Evolutionary conservation across 1,284 basidiomycete genomes (phyloP).

Genomic region (Laetiporus sulphureus): DNA sequence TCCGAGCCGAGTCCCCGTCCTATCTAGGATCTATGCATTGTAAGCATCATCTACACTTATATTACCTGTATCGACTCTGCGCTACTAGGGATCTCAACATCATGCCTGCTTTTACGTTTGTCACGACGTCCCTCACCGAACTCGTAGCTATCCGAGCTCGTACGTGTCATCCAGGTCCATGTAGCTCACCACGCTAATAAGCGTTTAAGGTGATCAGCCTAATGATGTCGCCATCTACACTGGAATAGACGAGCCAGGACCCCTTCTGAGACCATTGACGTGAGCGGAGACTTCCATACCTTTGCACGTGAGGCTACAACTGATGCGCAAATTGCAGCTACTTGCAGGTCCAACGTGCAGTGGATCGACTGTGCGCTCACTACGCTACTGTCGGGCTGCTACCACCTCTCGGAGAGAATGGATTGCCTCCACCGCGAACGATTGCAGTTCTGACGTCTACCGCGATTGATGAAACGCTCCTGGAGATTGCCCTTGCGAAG

Average conservation of each 20-base stretch:
- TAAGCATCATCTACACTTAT: too few relatives aligned
- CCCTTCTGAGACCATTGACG: conserved; percentile 8
- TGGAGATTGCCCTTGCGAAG: conserved; percentile 40
- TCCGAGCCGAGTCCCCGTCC: too few relatives aligned
- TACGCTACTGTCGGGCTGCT: conserved; percentile 5
- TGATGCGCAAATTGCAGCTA: conserved; percentile 3
- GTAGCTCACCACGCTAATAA: too few relatives aligned
- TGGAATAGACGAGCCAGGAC: conserved; percentile 9
- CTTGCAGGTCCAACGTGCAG: conserved; percentile 8
- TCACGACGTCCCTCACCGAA: conserved; percentile 9
- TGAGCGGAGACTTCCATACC: background rate
- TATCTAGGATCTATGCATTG: too few relatives aligned
- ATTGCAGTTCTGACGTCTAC: conserved; percentile 35
- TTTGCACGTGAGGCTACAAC: background rate
- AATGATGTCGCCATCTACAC: conserved; percentile 9
- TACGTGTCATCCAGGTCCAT: conserved; percentile 1
- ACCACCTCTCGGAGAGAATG: conserved; percentile 2
- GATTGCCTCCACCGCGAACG: conserved; percentile 15
- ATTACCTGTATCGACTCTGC: background rate
- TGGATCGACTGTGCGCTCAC: conserved; percentile 8
- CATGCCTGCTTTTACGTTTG: conserved; percentile 7
- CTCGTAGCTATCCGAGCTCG: conserved; percentile 11
- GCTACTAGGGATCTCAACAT: background rate
- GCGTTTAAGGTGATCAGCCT: conserved; percentile 9
- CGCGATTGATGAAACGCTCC: conserved; percentile 36